Percentiles rank a stretch among this genome's conserved stretches.
Evolutionary conservation across 345 rosid species (phyloP).

Genomic region (Citrus cavaleriei): DNA sequence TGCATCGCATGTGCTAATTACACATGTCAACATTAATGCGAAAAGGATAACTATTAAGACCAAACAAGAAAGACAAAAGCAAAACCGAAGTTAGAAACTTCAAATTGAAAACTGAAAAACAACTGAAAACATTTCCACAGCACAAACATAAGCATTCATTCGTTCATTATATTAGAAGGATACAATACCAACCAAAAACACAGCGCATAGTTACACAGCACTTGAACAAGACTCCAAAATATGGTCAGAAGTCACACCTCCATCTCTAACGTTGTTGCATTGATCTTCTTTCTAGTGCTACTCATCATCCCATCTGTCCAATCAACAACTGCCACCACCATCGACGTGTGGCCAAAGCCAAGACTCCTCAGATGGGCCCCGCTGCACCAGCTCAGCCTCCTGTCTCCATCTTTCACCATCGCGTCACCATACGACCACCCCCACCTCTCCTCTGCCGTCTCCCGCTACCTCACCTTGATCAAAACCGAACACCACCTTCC

Average conservation of each 20-base stretch:
- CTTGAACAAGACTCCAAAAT: not conserved
- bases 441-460: not conserved
- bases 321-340: not conserved
- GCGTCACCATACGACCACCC: not conserved
- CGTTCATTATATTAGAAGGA: accelerated
- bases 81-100: too few species aligned
- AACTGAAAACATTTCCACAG: too few species aligned
- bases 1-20: too few species aligned
- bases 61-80: too few species aligned
- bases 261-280: not conserved
- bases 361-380: not conserved
- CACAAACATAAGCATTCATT: too few species aligned
- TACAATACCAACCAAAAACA: too few species aligned
- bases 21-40: too few species aligned
- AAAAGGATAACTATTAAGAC: too few species aligned
- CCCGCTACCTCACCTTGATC: not conserved
- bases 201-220: accelerated
- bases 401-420: not conserved
- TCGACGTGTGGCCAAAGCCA: not conserved
- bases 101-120: too few species aligned
- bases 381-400: not conserved
- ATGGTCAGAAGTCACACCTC: not conserved
- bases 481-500: not conserved
- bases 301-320: not conserved
- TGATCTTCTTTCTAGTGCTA: not conserved